These are phyloP conservation scores for Austroboletus novae-zelandiae DNA, from an alignment of 1,284 basidiomycete species.

Conservation along the genomic window DNA sequence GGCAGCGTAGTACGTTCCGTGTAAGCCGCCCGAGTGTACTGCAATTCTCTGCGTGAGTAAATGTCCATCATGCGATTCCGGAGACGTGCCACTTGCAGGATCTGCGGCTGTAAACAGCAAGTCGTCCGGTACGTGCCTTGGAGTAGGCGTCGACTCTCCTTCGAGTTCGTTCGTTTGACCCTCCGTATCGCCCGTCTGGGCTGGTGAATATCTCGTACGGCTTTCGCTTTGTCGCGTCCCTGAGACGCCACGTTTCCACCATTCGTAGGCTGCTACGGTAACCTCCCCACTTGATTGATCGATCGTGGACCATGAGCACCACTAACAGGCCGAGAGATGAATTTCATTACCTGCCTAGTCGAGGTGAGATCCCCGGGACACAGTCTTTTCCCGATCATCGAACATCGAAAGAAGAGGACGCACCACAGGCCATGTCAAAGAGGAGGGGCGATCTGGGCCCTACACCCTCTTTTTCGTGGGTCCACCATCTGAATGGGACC, in stretches of 20 bases:
- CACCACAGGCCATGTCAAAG: conserved; percentile 32
- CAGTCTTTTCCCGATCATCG: not conserved
- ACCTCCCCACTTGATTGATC: conserved; percentile 25
- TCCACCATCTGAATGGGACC: conserved; percentile 22
- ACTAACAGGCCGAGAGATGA: not conserved
- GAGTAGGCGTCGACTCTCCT: not conserved
- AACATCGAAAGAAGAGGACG: conserved; percentile 4
- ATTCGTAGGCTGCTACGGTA: conserved; percentile 24
- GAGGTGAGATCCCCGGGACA: not conserved
- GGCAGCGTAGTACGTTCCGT: conserved; percentile 43
- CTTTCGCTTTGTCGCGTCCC: conserved; percentile 9
- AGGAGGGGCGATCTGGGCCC: conserved; percentile 23
- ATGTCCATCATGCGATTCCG: not conserved
- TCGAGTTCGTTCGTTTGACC: not conserved
- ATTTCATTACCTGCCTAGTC: conserved; percentile 23
- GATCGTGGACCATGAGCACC: conserved; percentile 5
- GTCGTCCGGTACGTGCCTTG: conserved; percentile 13
- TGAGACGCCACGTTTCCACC: conserved; percentile 25
- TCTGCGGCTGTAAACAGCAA: conserved; percentile 22
- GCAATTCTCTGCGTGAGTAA: conserved; percentile 1
- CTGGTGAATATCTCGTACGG: not conserved
- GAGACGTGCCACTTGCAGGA: conserved; percentile 15
- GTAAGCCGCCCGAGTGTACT: conserved; percentile 55
- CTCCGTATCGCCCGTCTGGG: not conserved
- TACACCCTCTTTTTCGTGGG: conserved; percentile 13